Conservation (phyloP, 1,284 basidiomycete genomes). For the Sporisorium exsertum region DNA sequence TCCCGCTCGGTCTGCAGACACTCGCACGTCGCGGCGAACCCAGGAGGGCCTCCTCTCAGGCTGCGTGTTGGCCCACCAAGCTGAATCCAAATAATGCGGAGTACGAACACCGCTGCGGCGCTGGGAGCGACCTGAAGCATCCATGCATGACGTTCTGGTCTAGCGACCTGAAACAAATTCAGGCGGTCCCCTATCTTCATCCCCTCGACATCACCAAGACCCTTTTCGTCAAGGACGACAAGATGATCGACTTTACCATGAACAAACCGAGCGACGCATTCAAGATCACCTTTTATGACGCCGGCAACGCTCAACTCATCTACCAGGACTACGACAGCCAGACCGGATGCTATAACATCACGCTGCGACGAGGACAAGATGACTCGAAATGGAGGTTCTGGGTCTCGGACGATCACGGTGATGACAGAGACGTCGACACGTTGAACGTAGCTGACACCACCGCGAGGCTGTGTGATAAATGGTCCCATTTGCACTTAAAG, state of each 20-base stretch:
- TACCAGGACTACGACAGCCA: background rate
- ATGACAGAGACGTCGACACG: conserved; percentile 13
- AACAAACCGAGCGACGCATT: background rate
- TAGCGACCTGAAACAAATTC: background rate
- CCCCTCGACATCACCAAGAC: background rate
- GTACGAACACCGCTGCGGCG: background rate
- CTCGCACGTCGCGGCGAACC: background rate
- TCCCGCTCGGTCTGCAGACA: background rate
- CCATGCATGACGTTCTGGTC: background rate
- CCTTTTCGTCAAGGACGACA: background rate
- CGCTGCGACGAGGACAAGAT: background rate
- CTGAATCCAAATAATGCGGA: background rate
- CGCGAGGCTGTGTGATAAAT: conserved; percentile 16
- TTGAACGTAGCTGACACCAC: background rate
- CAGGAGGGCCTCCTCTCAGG: background rate
- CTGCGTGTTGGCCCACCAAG: background rate
- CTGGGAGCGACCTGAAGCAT: background rate
- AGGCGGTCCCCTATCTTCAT: background rate
- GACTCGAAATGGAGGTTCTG: conserved; percentile 2
- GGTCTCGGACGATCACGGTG: conserved; percentile 1
- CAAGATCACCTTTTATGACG: conserved; percentile 3
- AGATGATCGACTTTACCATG: conserved; percentile 13
- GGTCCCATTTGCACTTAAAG: conserved; percentile 11
- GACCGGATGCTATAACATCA: conserved; percentile 10
- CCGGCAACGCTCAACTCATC: background rate